phyloP scores from a whole-genome alignment of 1,284 basidiomycete species.

The Sanghuangporus baumii region DNA sequence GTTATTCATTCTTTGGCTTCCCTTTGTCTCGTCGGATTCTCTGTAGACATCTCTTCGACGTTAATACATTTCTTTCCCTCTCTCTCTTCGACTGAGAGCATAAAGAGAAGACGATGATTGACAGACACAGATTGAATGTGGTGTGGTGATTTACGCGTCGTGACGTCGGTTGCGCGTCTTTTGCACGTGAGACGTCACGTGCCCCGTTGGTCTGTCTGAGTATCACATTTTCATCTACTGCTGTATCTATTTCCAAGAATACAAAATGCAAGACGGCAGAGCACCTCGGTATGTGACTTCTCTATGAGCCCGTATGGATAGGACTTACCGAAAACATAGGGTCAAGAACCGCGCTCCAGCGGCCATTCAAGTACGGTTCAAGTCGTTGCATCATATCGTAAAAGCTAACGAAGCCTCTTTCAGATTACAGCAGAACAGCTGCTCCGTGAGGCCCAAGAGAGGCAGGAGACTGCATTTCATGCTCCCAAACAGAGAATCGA shows the following conservation, averaged over 20 bases:
- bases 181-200: neutral
- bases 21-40: neutral
- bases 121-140: neutral
- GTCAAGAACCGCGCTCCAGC: slow-evolving; percentile 95
- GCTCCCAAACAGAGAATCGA: slow-evolving; percentile 94
- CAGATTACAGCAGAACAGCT: slow-evolving; percentile 98
- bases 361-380: slow-evolving; percentile 67
- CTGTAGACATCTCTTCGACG: neutral
- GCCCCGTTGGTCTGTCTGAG: neutral
- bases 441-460: slow-evolving; percentile 94
- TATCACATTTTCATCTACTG: too few species aligned
- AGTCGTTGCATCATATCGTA: slow-evolving; percentile 2
- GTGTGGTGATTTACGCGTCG: neutral
- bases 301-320: slow-evolving; percentile 8
- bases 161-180: neutral
- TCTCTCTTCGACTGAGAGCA: neutral
- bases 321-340: slow-evolving; percentile 31
- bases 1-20: too few species aligned
- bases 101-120: too few species aligned
- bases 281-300: slow-evolving; percentile 40
- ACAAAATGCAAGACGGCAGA: slow-evolving; percentile 36
- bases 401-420: slow-evolving; percentile 15
- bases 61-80: neutral
- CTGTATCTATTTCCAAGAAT: neutral
- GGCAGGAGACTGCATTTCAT: slow-evolving; percentile 87